These are phyloP conservation scores for Polysphondylium violaceum DNA, from an alignment of 78 protist genomes.

Conservation along the genomic window DNA sequence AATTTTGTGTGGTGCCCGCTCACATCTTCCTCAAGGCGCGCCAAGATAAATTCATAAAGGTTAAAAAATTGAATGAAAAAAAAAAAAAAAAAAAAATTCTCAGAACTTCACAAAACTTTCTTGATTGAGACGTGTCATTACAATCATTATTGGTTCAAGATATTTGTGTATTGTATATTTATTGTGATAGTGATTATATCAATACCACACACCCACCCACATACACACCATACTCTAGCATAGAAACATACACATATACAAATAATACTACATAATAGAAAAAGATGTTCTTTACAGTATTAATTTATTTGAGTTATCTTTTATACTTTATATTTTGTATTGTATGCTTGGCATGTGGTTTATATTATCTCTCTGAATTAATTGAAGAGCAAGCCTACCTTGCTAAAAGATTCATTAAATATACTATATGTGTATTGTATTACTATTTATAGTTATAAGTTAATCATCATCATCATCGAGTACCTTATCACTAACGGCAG, in stretches of 20 bases:
- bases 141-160: no score
- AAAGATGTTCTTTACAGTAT: constrained; percentile 30
- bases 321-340: constrained; percentile 42
- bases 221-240: background rate
- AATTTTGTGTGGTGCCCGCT: no score
- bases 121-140: no score
- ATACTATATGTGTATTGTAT: constrained; percentile 50
- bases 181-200: background rate
- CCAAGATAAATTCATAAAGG: no score
- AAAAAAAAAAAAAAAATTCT: no score
- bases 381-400: constrained; percentile 69
- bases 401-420: constrained; percentile 73
- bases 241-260: background rate
- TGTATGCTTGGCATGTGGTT: constrained; percentile 70
- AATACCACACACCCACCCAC: background rate
- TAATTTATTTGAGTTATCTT: constrained; percentile 8
- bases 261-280: background rate
- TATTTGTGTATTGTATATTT: no score
- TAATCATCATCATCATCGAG: no score
- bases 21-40: no score
- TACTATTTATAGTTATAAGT: no score
- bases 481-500: no score
- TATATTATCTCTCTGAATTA: constrained; percentile 67
- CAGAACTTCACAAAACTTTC: no score
- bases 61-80: no score